Base-by-base conservation (phyloP, 495 filamentous ascomycete genomes). In the Talaromyces wortmannii region DNA sequence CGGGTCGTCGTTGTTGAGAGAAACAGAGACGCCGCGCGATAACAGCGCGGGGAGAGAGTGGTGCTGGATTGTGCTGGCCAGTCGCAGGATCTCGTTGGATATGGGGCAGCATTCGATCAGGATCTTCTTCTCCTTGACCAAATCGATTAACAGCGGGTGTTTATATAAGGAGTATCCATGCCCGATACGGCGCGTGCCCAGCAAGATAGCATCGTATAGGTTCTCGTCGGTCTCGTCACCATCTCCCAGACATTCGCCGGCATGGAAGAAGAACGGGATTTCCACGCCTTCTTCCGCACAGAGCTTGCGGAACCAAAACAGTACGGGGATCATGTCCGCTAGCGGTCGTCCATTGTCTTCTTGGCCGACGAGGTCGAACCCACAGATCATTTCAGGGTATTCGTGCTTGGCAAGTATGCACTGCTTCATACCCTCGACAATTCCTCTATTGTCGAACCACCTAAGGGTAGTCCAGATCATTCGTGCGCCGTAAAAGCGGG, bases 191-290 rank as follows among this genome's bases (percentile, higher is more conserved):
- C 92, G 78, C 0, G 90, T 91, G 4, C 91, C 92, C 7, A 97
- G 81, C 2, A 97, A 75, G 7, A 97, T 77, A 0, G 90, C 91
- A 67, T 97, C 92, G 67, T 92, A 96, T 3, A 97, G 79, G 61
- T 97, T 96, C 57, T 89, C 75, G 56, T 96, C 91, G 0, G 85
- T 83, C 18, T 72, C 74, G 60, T 82, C 84, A 12, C 89, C 91
- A 59, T 91, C 86, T 13, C 89, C 89, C 0, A 92, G 79, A 42
- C 79, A 85, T 66, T 95, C 91, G 31, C 92, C 94, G 3, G 92
- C 94, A 62, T 95, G 91, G 68, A 98, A 92, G 74, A 92, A 94
- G 71, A 96, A 95, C 3, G 94, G 94, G n/a, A 98, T 86, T 18
- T 94, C 82, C 31, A 96, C 78, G 7, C 78, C 83, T 64, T 90